Evolutionary conservation across 352 stramenopile species (phyloP).

Genomic region (Pythium phragmiticola): DNA sequence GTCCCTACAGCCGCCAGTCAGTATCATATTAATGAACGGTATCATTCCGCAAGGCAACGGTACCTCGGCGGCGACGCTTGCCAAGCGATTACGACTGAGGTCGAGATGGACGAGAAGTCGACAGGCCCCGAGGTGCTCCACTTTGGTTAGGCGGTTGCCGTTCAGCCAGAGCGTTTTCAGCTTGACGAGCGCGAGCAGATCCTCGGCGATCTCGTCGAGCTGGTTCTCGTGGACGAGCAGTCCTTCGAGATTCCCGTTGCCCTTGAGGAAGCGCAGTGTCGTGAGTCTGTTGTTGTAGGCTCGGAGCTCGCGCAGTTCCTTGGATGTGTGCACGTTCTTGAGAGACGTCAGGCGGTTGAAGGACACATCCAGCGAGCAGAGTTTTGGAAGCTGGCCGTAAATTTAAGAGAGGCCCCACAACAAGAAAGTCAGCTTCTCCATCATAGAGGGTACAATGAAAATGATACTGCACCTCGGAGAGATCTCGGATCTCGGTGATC

Average conservation of each 20-base stretch:
- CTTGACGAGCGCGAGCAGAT: slow-evolving; percentile 61
- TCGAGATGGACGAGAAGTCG: slow-evolving; percentile 65
- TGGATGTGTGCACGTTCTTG: slow-evolving; percentile 56
- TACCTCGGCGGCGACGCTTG: slow-evolving; percentile 39
- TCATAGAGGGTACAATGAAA: neutral
- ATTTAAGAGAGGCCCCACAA: neutral
- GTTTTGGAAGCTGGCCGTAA: slow-evolving; percentile 48
- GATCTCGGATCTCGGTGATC: slow-evolving; percentile 55
- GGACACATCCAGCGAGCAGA: slow-evolving; percentile 75
- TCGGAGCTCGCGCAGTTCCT: slow-evolving; percentile 70
- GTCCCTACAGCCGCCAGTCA: slow-evolving; percentile 20
- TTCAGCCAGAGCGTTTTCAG: slow-evolving; percentile 75
- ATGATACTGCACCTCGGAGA: slow-evolving; percentile 47
- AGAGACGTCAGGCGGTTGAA: slow-evolving; percentile 69
- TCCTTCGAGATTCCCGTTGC: slow-evolving; percentile 58
- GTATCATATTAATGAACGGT: neutral
- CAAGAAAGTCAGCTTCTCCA: neutral
- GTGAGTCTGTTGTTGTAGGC: slow-evolving; percentile 82
- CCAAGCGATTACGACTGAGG: slow-evolving; percentile 59
- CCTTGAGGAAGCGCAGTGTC: slow-evolving; percentile 47
- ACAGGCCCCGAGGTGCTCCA: slow-evolving; percentile 54
- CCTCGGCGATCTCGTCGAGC: slow-evolving; percentile 54
- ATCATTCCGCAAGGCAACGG: neutral
- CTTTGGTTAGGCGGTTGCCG: slow-evolving; percentile 50
- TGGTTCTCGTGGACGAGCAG: slow-evolving; percentile 73